These are phyloP conservation scores for Epithele typhae DNA, from an alignment of 768 basidiomycete genomes.

Conservation along the genomic window DNA sequence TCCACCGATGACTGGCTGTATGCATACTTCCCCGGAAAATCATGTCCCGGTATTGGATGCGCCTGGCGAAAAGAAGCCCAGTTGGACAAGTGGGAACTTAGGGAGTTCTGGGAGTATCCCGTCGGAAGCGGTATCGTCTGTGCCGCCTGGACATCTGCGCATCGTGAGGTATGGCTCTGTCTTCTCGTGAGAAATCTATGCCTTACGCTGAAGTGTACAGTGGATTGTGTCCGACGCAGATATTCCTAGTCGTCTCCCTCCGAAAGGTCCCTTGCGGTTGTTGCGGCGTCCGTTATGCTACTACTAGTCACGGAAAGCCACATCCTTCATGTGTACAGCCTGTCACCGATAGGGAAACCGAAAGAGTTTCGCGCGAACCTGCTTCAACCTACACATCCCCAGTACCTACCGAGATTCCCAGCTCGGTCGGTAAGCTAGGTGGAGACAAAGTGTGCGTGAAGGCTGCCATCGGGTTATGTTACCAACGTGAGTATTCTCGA, in stretches of 20 bases:
- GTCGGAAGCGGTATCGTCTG: constrained; percentile 55
- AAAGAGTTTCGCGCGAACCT: constrained; percentile 50
- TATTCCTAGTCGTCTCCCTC: constrained; percentile 50
- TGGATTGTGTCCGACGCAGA: constrained; percentile 48
- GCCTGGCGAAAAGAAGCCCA: constrained; percentile 59
- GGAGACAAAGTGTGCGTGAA: constrained; percentile 45
- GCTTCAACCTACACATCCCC: constrained; percentile 28
- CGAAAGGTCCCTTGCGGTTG: constrained; percentile 51
- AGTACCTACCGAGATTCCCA: constrained; percentile 27
- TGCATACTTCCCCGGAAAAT: constrained; percentile 65
- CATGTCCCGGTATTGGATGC: constrained; percentile 55
- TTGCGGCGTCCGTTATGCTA: constrained; percentile 52
- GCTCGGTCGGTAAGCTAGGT: constrained; percentile 18
- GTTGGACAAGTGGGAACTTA: constrained; percentile 58
- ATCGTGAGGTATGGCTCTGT: constrained; percentile 47
- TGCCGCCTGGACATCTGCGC: constrained; percentile 55
- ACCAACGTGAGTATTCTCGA: constrained; percentile 42
- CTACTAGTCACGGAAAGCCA: constrained; percentile 64
- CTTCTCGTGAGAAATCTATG: neutral
- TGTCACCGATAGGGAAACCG: constrained; percentile 40
- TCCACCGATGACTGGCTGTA: constrained; percentile 63
- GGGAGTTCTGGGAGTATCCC: constrained; percentile 51
- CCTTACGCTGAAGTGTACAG: constrained; percentile 27
- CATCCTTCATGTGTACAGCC: constrained; percentile 48
- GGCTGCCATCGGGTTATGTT: constrained; percentile 58